phyloP scores from a whole-genome alignment of 2,329 filamentous ascomycete genomes.

The Chlorencoelia australis region DNA sequence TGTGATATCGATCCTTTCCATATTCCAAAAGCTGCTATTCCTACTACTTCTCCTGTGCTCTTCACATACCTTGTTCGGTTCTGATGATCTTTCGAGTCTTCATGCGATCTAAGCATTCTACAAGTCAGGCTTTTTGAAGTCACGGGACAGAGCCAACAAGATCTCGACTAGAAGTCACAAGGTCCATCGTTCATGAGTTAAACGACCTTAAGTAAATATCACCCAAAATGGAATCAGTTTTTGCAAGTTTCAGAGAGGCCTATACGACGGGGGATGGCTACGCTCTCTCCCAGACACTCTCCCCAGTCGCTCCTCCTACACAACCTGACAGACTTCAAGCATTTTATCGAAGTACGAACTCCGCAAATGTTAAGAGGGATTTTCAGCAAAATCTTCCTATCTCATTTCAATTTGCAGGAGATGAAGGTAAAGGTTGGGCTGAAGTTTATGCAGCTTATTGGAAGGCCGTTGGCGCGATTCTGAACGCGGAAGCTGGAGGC shows the following conservation, averaged over 20 bases:
- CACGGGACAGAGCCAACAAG: no score
- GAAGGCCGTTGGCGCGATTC: slow-evolving; percentile 67
- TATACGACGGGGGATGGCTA: slow-evolving; percentile 58
- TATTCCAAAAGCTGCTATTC: no score
- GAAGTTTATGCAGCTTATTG: slow-evolving; percentile 79
- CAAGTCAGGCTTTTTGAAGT: slow-evolving; percentile 6
- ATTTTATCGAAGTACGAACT: slow-evolving; percentile 64
- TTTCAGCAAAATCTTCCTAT: slow-evolving; percentile 52
- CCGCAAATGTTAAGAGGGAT: slow-evolving; percentile 48
- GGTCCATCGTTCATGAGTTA: slow-evolving; percentile 1
- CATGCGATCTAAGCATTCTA: no score
- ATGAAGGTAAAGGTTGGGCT: slow-evolving; percentile 71
- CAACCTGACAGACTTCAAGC: slow-evolving; percentile 56
- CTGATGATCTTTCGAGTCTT: no score
- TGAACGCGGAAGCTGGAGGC: slow-evolving; percentile 49
- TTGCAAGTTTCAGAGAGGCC: slow-evolving; percentile 63
- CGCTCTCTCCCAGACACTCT: slow-evolving; percentile 63
- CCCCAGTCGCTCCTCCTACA: slow-evolving; percentile 53
- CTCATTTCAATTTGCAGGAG: slow-evolving; percentile 23
- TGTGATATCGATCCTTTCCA: no score
- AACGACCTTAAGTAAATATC: slow-evolving; percentile 1
- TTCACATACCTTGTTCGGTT: no score
- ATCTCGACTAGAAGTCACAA: no score
- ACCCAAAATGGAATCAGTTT: slow-evolving; percentile 58
- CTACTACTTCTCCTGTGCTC: no score